Evolutionary conservation across 2,329 filamentous ascomycete species (phyloP).

Genomic region (Cladosporium sphaerospermum): DNA sequence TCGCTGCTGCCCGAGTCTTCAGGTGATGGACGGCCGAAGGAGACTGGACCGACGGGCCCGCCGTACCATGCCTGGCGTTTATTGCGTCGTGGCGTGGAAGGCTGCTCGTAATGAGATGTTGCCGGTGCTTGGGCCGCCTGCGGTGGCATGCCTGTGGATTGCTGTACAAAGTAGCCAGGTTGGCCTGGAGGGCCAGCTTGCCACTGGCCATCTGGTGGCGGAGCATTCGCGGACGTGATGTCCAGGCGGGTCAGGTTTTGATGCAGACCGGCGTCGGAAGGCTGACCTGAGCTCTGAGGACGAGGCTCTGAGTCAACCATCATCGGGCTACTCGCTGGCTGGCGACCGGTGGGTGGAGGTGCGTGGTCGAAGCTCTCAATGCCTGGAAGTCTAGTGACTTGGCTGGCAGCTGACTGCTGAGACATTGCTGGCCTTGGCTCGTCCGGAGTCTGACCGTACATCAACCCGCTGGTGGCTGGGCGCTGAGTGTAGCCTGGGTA

Average conservation of each 20-base stretch:
- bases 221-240: slow-evolving; percentile 45
- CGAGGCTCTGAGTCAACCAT: slow-evolving; percentile 52
- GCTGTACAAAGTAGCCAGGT: slow-evolving; percentile 5
- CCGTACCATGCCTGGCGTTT: slow-evolving; percentile 72
- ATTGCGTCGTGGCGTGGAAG: slow-evolving; percentile 50
- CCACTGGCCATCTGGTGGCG: slow-evolving; percentile 24
- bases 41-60: slow-evolving; percentile 35
- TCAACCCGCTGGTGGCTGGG: slow-evolving; percentile 65
- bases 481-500: slow-evolving; percentile 53
- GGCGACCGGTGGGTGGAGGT: slow-evolving; percentile 51
- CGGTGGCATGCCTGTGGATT: not conserved
- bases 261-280: slow-evolving; percentile 56
- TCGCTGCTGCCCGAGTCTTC: slow-evolving; percentile 52
- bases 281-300: slow-evolving; percentile 36
- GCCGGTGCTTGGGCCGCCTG: not conserved
- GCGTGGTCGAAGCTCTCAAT: slow-evolving; percentile 87
- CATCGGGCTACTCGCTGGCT: slow-evolving; percentile 69
- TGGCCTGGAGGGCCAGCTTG: not conserved
- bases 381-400: slow-evolving; percentile 69
- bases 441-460: slow-evolving; percentile 67
- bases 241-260: slow-evolving; percentile 62
- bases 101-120: slow-evolving; percentile 24
- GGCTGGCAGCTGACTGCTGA: slow-evolving; percentile 48
- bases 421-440: slow-evolving; percentile 52
- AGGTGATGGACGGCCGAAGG: slow-evolving; percentile 43